Conservation (phyloP, 148 eudicot species). For the Pharnaceum exiguum region DNA sequence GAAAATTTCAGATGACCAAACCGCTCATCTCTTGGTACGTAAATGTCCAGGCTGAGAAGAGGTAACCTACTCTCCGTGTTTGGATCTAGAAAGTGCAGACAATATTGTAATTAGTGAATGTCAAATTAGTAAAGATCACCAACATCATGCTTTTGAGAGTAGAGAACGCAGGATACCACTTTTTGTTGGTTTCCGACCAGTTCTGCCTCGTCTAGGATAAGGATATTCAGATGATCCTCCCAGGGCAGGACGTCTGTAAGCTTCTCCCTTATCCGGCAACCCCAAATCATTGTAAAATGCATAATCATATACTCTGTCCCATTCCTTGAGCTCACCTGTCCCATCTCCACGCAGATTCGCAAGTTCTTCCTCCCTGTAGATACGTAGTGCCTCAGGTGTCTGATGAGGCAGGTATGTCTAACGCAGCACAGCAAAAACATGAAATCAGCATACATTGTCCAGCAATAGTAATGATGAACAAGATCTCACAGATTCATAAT, state of each 20-base stretch:
- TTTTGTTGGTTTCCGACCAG: constrained; percentile 66
- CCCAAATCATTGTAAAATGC: constrained; percentile 84
- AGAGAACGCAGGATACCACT: constrained; percentile 35
- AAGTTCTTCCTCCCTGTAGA: constrained; percentile 74
- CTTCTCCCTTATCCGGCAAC: constrained; percentile 61
- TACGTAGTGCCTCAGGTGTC: constrained; percentile 62
- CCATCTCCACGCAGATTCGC: constrained; percentile 71
- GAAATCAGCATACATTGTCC: background rate
- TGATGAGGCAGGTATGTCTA: constrained; percentile 69
- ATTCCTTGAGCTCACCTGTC: constrained; percentile 58
- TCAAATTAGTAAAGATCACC: no score
- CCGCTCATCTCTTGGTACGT: constrained; percentile 82
- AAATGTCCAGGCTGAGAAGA: constrained; percentile 63
- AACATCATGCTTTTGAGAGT: background rate
- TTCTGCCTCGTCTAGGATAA: constrained; percentile 74
- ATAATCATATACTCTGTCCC: constrained; percentile 88
- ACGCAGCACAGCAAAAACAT: background rate
- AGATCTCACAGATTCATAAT: no score
- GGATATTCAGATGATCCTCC: constrained; percentile 74
- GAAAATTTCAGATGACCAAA: constrained; percentile 68
- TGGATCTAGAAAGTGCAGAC: constrained; percentile 39
- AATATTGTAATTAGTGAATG: background rate
- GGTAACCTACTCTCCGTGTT: constrained; percentile 55
- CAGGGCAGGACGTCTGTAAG: constrained; percentile 61
- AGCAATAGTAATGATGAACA: no score